Percentiles rank a stretch among this genome's conserved stretches.
These are phyloP conservation scores for Hydrangea macrophylla DNA, from an alignment of 148 eudicot species.

Conservation along the genomic window DNA sequence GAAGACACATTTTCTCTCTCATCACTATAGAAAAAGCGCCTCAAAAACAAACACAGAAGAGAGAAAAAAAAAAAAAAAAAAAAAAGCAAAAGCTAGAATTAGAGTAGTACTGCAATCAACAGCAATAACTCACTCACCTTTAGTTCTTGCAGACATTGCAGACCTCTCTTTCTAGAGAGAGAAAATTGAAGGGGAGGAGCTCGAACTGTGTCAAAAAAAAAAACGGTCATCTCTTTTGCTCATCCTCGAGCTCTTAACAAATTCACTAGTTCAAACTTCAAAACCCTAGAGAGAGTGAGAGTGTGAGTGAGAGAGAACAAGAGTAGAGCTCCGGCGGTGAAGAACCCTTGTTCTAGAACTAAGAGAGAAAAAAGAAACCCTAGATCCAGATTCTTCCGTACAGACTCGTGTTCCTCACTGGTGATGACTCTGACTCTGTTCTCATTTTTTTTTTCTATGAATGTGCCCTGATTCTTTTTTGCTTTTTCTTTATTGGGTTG, in stretches of 20 bases:
- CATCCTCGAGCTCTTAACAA: background rate
- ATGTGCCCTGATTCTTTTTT: background rate
- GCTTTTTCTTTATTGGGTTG: background rate
- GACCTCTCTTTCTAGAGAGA: background rate
- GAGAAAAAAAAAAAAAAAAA: background rate
- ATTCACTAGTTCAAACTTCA: too few species aligned
- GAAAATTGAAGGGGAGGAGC: background rate
- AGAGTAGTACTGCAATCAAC: constrained; percentile 4
- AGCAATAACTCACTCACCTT: background rate
- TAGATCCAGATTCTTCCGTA: background rate
- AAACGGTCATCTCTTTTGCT: too few species aligned
- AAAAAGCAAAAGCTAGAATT: constrained; percentile 10
- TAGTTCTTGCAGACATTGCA: background rate
- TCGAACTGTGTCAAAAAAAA: background rate
- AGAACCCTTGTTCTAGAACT: too few species aligned
- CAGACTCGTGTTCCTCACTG: background rate
- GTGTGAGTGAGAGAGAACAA: too few species aligned
- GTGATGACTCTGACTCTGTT: constrained; percentile 9
- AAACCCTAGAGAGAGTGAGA: background rate
- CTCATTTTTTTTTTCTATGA: background rate
- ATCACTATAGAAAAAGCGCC: constrained; percentile 19
- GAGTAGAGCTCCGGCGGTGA: too few species aligned
- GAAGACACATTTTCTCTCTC: background rate
- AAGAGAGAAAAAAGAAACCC: constrained; percentile 10
- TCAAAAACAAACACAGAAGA: background rate